phyloP scores from a whole-genome alignment of 441 rosid genomes.

The Metrosideros polymorpha region DNA sequence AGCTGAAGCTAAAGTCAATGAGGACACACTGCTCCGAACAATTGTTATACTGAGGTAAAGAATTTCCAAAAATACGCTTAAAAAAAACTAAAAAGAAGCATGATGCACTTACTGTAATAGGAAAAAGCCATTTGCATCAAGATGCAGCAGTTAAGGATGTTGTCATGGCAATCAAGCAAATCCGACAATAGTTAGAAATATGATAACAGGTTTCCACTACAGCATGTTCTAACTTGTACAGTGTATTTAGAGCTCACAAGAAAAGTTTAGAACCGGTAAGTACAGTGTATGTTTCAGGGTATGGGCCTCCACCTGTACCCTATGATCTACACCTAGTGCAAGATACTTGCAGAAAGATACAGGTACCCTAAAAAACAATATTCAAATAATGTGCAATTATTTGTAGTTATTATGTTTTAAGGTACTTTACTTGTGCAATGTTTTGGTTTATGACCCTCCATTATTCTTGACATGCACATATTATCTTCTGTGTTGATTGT shows the following conservation, averaged over 20 bases:
- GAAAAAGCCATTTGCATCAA: not conserved
- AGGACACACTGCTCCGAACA: not conserved
- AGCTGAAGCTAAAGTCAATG: not conserved
- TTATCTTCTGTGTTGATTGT: not conserved
- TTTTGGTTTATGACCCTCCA: not conserved
- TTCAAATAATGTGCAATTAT: not conserved
- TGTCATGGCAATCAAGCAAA: not conserved
- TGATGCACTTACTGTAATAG: not conserved
- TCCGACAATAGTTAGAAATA: not conserved
- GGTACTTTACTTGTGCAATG: not conserved
- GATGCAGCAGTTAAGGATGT: not conserved
- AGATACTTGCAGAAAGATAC: not conserved
- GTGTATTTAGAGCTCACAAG: not conserved
- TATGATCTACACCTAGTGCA: not conserved
- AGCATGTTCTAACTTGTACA: not conserved
- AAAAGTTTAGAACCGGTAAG: not conserved
- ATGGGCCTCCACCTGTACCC: not conserved
- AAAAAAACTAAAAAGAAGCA: not conserved
- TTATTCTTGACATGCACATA: not conserved
- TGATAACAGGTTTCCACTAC: not conserved
- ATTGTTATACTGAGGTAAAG: not conserved
- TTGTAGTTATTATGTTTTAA: not conserved
- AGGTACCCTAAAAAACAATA: not conserved
- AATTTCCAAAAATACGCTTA: not conserved
- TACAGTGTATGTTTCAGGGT: not conserved